Evolutionary conservation across 768 basidiomycete species (phyloP).

Genomic region (Cantharellus cinnabarinus): DNA sequence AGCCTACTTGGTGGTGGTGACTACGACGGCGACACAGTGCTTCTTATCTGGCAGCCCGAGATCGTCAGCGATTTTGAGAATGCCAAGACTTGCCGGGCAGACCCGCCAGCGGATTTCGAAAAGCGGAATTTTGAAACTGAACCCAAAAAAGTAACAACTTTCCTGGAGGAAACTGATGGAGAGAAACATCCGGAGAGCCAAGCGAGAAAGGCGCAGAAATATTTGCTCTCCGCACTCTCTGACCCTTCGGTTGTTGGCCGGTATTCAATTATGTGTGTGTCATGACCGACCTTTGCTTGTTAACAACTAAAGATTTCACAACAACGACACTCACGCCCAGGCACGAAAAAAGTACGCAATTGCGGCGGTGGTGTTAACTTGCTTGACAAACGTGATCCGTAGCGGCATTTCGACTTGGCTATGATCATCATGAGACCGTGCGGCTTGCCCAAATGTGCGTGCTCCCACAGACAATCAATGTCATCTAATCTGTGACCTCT

Average conservation of each 20-base stretch:
- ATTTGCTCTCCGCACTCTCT: not conserved
- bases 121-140: slow-evolving; percentile 22
- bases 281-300: not conserved
- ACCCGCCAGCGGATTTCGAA: slow-evolving; percentile 27
- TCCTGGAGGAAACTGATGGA: slow-evolving; percentile 12
- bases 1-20: slow-evolving; percentile 41
- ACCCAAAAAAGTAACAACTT: slow-evolving; percentile 26
- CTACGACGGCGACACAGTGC: slow-evolving; percentile 31
- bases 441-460: not conserved
- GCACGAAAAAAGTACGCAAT: not conserved
- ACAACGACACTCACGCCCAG: not conserved
- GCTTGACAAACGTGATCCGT: not conserved
- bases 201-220: not conserved
- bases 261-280: not conserved
- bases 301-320: not conserved
- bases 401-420: not conserved
- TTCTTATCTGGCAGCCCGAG: slow-evolving; percentile 34
- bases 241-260: not conserved
- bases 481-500: not conserved
- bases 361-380: not conserved
- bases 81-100: slow-evolving; percentile 28
- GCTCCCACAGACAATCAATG: no score
- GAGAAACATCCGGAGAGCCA: no score
- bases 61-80: slow-evolving; percentile 37
- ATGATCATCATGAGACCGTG: not conserved